phyloP scores from a whole-genome alignment of 2,329 filamentous ascomycete species.

The Pezicula rhizophila region DNA sequence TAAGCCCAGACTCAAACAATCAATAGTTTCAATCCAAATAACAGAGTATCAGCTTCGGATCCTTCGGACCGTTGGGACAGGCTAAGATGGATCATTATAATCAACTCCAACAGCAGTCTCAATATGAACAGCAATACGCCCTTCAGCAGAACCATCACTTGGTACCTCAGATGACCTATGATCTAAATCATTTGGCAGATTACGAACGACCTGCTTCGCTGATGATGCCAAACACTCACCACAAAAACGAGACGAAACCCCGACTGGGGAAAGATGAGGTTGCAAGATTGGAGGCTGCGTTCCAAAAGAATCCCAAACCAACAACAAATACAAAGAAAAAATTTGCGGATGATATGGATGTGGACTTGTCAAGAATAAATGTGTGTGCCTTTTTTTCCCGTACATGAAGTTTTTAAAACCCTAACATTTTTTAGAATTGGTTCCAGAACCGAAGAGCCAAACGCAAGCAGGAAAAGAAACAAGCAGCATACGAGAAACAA shows the following conservation, averaged over 20 bases:
- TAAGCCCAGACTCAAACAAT: too few species aligned
- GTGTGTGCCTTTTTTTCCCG: slow-evolving; percentile 30
- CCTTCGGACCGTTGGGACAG: too few species aligned
- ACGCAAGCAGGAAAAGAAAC: slow-evolving; percentile 50
- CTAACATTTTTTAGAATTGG: slow-evolving; percentile 51
- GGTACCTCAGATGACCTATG: slow-evolving; percentile 6
- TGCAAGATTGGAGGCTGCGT: slow-evolving; percentile 48
- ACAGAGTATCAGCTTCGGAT: too few species aligned
- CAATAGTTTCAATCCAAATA: too few species aligned
- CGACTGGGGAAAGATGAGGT: slow-evolving; percentile 47
- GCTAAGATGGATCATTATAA: not conserved
- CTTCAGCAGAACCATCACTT: not conserved
- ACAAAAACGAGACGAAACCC: slow-evolving; percentile 27
- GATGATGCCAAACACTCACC: slow-evolving; percentile 15
- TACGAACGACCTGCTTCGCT: slow-evolving; percentile 4
- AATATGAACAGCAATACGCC: not conserved
- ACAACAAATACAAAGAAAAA: slow-evolving; percentile 53
- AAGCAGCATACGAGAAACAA: slow-evolving; percentile 42
- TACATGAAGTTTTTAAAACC: slow-evolving; percentile 6
- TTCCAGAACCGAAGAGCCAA: slow-evolving; percentile 59
- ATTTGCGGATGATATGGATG: slow-evolving; percentile 50
- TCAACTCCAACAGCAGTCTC: not conserved
- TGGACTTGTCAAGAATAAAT: slow-evolving; percentile 55
- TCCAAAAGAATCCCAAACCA: slow-evolving; percentile 55
- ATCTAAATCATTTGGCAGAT: not conserved